Base-by-base conservation (phyloP, 1,284 basidiomycete species). In the Uromyces viciae-fabae region DNA sequence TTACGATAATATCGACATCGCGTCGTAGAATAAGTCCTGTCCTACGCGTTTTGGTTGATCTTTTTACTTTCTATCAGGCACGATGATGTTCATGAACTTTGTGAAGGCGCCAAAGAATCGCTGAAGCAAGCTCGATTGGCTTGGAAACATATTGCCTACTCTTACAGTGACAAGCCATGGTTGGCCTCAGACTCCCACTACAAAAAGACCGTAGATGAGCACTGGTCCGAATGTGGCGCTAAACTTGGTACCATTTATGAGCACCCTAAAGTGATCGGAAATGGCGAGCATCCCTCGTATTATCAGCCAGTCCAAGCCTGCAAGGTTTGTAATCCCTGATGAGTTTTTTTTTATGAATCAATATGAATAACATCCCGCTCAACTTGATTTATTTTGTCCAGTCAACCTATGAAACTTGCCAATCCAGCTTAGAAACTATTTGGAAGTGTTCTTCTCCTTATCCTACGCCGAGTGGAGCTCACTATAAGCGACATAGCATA, bases 161-260 rank as follows among this genome's bases (percentile, higher is more conserved):
- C 76, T 9, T 79, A 56, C 66, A 52, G 62, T 15, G 54, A 79
- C 36, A 68, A 42, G n/a, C 76, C 76, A 22, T 79, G 76, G 76
- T 60, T 79, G 66, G 76, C 75, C 19, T 77, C 75, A 38, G 58
- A 66, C 31, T 54, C 58, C 38, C 28, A 15, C 25, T 52, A 52
- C 5, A 79, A 68, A 9, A 49, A n/a, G 43, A 71, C 15, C 38
- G 40, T 79, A 8, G 42, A 79, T 31, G 49, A 66, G 25, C 64
- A 69, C 33, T 68, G 64, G 49, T 43, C 49, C 46, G 36, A 46
- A 31, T 79, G 76, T 56, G 76, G 76, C 49, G 19, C 25, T 22
- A 58, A 42, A 9, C 66, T 79, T 17, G 31, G 58, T 40, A 68
- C 15, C 17, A 42, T 79, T 40, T 69, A 79, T 40, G 38, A 31